Conservation (phyloP, 257 asterid species). For the Paulownia fortunei region DNA sequence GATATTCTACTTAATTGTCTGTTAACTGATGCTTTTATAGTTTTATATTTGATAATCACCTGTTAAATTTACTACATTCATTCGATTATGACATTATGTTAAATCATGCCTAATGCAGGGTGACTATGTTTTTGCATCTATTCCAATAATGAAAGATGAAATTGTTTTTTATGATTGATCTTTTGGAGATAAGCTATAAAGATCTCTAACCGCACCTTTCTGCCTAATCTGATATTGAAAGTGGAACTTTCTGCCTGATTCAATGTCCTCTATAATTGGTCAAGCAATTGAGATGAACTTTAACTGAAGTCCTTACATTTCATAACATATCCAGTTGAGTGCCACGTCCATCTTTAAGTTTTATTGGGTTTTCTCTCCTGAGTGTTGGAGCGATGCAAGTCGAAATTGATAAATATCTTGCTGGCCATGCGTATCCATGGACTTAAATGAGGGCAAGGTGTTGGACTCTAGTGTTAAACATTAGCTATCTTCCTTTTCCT, state of each 20-base stretch:
- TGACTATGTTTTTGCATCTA: background rate
- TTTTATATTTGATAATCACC: background rate
- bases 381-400: background rate
- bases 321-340: background rate
- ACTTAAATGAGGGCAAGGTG: background rate
- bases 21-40: background rate
- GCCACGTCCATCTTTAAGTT: background rate
- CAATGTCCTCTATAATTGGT: background rate
- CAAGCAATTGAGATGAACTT: background rate
- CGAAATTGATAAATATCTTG: background rate
- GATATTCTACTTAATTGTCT: background rate
- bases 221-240: background rate
- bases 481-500: background rate
- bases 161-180: conserved; percentile 7
- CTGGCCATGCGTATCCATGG: conserved; percentile 7
- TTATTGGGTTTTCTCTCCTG: background rate
- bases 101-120: background rate
- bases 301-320: background rate
- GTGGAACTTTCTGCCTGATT: background rate
- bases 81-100: background rate
- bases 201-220: background rate
- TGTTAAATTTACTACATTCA: background rate
- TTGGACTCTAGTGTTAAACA: background rate
- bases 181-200: background rate
- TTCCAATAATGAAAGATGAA: background rate